Conservation (phyloP, 805 yeast species). For the Starmera dryadoides region DNA sequence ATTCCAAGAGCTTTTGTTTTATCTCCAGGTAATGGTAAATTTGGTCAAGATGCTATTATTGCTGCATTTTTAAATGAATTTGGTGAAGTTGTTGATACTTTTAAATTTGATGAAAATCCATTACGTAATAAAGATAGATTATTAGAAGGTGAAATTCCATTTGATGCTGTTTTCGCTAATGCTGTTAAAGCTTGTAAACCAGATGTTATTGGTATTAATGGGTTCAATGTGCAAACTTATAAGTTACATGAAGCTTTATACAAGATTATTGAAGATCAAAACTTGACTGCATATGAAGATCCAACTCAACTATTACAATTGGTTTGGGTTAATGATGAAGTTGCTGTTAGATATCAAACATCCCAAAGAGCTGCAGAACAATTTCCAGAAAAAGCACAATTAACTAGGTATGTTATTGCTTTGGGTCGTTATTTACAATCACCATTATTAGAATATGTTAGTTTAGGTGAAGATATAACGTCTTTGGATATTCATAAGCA, state of each 20-base stretch:
- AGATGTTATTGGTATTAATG: conserved; percentile 86
- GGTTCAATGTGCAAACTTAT: conserved; percentile 71
- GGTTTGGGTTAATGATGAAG: conserved; percentile 86
- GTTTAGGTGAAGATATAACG: conserved; percentile 66
- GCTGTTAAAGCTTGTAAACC: conserved; percentile 64
- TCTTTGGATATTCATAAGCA: conserved; percentile 63
- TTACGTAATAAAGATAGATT: conserved; percentile 36
- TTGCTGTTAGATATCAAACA: conserved; percentile 81
- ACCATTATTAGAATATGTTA: conserved; percentile 86
- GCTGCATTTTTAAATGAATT: conserved; percentile 74
- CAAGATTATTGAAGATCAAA: conserved; percentile 49
- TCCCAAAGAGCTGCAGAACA: conserved; percentile 71
- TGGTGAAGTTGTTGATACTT: conserved; percentile 69
- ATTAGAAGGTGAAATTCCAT: conserved; percentile 43
- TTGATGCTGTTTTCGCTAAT: conserved; percentile 54
- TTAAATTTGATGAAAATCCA: conserved; percentile 73
- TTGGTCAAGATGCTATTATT: conserved; percentile 75
- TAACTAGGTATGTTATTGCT: conserved; percentile 80
- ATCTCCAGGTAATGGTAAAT: conserved; percentile 81
- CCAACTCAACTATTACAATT: conserved; percentile 54
- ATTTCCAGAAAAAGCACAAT: conserved; percentile 75
- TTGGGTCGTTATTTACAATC: conserved; percentile 88
- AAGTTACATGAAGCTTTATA: conserved; percentile 49
- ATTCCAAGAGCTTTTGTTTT: conserved; percentile 78
- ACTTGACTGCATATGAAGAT: conserved; percentile 44